Evolutionary conservation across 805 yeast genomes (phyloP).

Genomic region (Candida stauntonica): DNA sequence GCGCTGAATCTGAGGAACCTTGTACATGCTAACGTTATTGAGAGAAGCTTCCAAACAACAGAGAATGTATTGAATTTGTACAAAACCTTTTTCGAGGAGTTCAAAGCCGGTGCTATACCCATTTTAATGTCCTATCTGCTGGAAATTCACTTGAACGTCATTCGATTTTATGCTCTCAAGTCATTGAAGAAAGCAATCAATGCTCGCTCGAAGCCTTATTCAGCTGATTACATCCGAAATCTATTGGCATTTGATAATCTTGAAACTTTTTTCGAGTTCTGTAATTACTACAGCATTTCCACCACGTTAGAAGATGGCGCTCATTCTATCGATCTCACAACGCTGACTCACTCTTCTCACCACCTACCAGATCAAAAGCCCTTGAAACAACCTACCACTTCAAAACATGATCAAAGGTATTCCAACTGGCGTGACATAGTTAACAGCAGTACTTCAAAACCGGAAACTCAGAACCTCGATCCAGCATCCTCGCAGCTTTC

Average conservation of each 20-base stretch:
- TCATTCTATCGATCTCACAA: conserved; percentile 37
- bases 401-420: conserved; percentile 38
- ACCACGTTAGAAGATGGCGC: conserved; percentile 31
- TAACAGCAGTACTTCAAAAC: conserved; percentile 13
- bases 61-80: conserved; percentile 61
- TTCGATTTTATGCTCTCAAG: conserved; percentile 68
- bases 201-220: conserved; percentile 62
- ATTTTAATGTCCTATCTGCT: conserved; percentile 66
- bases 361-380: conserved; percentile 35
- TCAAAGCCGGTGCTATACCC: conserved; percentile 51
- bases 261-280: conserved; percentile 50
- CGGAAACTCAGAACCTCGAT: conserved; percentile 1
- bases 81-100: conserved; percentile 55
- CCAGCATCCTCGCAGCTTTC: no score
- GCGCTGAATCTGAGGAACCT: conserved; percentile 69
- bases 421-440: conserved; percentile 32
- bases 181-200: conserved; percentile 65
- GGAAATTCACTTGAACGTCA: conserved; percentile 76
- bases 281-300: conserved; percentile 59
- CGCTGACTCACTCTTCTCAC: conserved; percentile 36
- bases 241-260: conserved; percentile 66
- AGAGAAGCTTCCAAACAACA: conserved; percentile 46
- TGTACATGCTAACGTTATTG: conserved; percentile 53
- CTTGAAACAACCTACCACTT: conserved; percentile 44
- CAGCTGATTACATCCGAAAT: conserved; percentile 40